A percentile compares a stretch with the other conserved stretches of the same genome.
Conservation (phyloP, 2,329 filamentous ascomycete genomes). For the Falciphora oryzae region DNA sequence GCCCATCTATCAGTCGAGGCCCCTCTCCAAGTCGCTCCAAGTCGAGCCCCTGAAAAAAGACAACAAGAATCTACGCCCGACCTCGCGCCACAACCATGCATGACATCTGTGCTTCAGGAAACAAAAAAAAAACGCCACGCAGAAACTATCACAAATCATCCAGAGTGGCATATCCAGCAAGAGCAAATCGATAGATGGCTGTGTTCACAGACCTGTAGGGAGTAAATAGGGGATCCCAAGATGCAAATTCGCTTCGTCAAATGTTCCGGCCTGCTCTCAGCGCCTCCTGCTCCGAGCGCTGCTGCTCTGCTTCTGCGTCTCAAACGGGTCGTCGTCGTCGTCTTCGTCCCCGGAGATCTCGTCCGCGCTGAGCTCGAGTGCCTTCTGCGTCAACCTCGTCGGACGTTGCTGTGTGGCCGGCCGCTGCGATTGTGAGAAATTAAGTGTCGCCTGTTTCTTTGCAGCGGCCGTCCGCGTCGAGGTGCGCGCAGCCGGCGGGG, state of each 20-base stretch:
- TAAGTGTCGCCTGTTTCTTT: conserved; percentile 42
- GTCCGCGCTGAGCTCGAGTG: conserved; percentile 21
- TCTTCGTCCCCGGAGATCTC: conserved; percentile 18
- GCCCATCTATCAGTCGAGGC: no score
- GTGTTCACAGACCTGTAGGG: no score
- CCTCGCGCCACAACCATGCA: no score
- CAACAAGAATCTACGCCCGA: no score
- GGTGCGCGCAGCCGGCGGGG: conserved; percentile 16
- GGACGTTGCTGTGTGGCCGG: conserved; percentile 15
- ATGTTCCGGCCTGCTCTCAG: neutral
- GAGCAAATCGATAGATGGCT: neutral
- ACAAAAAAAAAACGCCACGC: no score
- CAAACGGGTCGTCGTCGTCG: conserved; percentile 16
- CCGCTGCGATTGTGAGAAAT: conserved; percentile 37
- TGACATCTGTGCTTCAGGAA: no score
- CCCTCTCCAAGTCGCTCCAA: no score
- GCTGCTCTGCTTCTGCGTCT: conserved; percentile 13
- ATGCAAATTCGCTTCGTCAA: neutral
- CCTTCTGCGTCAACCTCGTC: conserved; percentile 35
- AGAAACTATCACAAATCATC: no score
- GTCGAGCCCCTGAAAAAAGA: no score
- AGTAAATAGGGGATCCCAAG: neutral
- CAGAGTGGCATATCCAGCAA: no score
- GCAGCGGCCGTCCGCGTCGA: conserved; percentile 28
- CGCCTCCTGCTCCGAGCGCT: conserved; percentile 6